Evolutionary conservation across 2,329 filamentous ascomycete genomes (phyloP), one percentile per base, ranked within the genome.

Genomic region (Cytospora piceae): DNA sequence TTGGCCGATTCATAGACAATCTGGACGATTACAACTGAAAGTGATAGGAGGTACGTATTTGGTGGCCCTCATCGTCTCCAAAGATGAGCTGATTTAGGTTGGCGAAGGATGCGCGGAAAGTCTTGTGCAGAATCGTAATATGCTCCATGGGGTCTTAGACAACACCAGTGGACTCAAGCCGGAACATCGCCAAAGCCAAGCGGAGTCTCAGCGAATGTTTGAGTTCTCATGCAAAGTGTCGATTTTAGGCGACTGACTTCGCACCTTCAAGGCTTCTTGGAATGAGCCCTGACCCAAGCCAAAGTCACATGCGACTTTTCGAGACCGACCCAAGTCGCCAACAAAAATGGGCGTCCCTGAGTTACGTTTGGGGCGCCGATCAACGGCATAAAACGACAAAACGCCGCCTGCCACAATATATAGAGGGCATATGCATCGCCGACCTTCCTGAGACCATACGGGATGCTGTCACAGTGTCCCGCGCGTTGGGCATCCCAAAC

Each of bases 401-500:
- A 39, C 22, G 3, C 27, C 14, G 14, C 15, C 55, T 58, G 5
- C n/a, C 22, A 2, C 14, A 39, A 29, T 58, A 61, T 31, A 31
- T 55, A 1, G 24, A 29, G 11, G 31, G n/a, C 2, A 61, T 61
- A 17, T 15, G 5, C 20, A 20, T 55, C 20, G 29, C 49, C 3
- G 4, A n/a, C 15, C 49, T 61, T 12, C 59, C 59, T 2, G 14
- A 24, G 15, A 61, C 59, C 14, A 53, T 61, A 1, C 34, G 34
- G 29, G 59, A 61, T 22, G 59, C 59, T 3, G 51, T 61, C 4
- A 39, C n/a, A 3, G 32, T 61, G 1, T 61, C 51, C 24, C 51
- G 59, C 3, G 17, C 2, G 20, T 31, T 61, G 9, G 8, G 12
- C 1, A 61, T 61, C 14, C 32, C 51, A 9, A 39, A 54, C 12